Evolutionary conservation across 2,329 filamentous ascomycete genomes (phyloP).

Genomic region (Chaetoscypha palmicola): DNA sequence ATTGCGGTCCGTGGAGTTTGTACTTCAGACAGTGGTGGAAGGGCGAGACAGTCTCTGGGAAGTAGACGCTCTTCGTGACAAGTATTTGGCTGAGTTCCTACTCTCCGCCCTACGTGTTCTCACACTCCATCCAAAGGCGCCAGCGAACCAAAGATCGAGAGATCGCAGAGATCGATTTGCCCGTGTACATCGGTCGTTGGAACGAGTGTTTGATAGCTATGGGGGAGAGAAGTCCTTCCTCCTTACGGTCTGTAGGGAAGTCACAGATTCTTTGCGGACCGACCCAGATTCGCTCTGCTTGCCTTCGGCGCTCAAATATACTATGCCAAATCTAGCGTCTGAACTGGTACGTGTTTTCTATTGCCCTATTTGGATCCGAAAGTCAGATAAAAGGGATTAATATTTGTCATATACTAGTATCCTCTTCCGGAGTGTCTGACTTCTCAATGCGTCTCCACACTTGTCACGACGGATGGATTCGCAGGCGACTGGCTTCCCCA

Average conservation of each 20-base stretch:
- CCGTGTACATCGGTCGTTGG: slow-evolving; percentile 33
- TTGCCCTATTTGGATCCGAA: no score
- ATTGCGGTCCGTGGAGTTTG: slow-evolving; percentile 34
- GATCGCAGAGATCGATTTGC: slow-evolving; percentile 35
- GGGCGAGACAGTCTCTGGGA: slow-evolving; percentile 32
- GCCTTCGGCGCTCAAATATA: slow-evolving; percentile 30
- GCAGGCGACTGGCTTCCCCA: slow-evolving; percentile 34
- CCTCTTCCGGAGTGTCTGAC: slow-evolving; percentile 33
- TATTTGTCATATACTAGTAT: slow-evolving; percentile 26
- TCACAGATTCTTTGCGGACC: slow-evolving; percentile 31
- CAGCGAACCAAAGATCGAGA: slow-evolving; percentile 29
- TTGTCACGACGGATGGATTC: slow-evolving; percentile 29
- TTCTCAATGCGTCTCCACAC: slow-evolving; percentile 31
- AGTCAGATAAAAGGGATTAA: neutral
- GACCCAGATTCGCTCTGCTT: slow-evolving; percentile 33
- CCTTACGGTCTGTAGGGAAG: slow-evolving; percentile 34
- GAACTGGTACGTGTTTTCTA: slow-evolving; percentile 31
- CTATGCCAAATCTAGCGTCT: slow-evolving; percentile 33
- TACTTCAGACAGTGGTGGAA: slow-evolving; percentile 33
- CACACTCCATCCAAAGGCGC: slow-evolving; percentile 34
- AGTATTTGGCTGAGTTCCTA: slow-evolving; percentile 35
- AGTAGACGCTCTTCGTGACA: slow-evolving; percentile 29
- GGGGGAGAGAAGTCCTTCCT: slow-evolving; percentile 34
- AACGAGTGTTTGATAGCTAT: slow-evolving; percentile 36
- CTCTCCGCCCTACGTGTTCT: slow-evolving; percentile 34